Base-by-base conservation (phyloP, 352 stramenopile species). In the Globisporangium rhizosaccharum region DNA sequence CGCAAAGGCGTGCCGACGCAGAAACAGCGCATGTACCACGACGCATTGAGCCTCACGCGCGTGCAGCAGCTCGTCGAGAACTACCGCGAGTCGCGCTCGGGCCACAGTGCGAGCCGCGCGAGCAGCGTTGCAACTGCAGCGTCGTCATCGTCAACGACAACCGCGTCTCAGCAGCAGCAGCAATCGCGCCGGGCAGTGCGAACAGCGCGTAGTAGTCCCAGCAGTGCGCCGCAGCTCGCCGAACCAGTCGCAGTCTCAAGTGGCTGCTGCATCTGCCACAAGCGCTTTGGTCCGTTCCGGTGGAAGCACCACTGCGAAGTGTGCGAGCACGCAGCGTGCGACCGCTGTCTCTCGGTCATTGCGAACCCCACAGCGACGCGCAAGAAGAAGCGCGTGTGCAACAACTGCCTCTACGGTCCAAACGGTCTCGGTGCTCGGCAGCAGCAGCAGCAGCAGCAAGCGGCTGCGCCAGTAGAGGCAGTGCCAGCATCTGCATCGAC, bases 291-390 rank as follows among this genome's bases (percentile, higher is more conserved):
- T n/a, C 72, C 82, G 5, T 92, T 92, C 62, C 78, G 80, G 20
- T 89, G 82, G 79, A 89, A 88, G 58, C 73, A 81, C 48, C 66
- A 72, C 30, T 92, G 82, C 60, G 74, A 89, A 48, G 56, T 78
- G 45, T 92, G 82, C 52, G 58, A 75, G 12, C 67, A 73, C n/a
- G 30, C 67, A 4, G 73, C 87, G 30, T 92, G 80, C 65, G 77
- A 87, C 57, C 72, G 75, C 28, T 91, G 82, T 51, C 33, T 87
- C 36, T 87, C 76, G 5, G 72, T 79, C 25, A 73, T 88, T 44
- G 77, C 80, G 15, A 79, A 83, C 25, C 76, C 71, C n/a, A 61
- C 70, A 17, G 65, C 63, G 11, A 73, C 67, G 48, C 73, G 76
- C 46, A 73, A 73, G 53, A 88, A 91, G 70, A 84, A 83, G 54